Conservation (phyloP, 768 basidiomycete genomes). For the Lactifluus rugatus region DNA sequence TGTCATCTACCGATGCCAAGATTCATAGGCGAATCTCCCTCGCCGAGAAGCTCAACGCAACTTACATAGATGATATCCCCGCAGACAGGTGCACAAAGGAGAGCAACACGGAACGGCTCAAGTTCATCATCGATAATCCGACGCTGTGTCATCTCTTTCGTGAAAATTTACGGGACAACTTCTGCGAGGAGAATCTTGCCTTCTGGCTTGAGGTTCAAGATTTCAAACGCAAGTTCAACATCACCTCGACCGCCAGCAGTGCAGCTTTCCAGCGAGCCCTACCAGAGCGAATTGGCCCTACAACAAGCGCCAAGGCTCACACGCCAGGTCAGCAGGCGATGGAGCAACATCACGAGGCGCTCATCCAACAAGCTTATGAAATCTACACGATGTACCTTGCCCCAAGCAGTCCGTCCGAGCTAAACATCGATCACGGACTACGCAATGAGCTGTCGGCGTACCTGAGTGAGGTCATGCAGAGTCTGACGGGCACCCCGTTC, state of each 20-base stretch:
- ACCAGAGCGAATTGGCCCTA: constrained; percentile 32
- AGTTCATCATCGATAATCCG: constrained; percentile 89
- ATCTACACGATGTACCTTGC: constrained; percentile 95
- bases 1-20: constrained; percentile 44
- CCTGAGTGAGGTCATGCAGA: constrained; percentile 80
- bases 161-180: constrained; percentile 88
- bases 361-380: constrained; percentile 89
- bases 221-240: constrained; percentile 92
- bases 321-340: constrained; percentile 80
- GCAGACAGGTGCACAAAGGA: constrained; percentile 51
- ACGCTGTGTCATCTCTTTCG: constrained; percentile 83
- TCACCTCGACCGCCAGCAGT: constrained; percentile 64
- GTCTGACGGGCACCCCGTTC: constrained; percentile 63
- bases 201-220: constrained; percentile 98
- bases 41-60: constrained; percentile 59
- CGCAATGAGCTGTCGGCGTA: constrained; percentile 92
- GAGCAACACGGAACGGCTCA: constrained; percentile 85
- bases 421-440: constrained; percentile 96
- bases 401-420: constrained; percentile 87
- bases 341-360: constrained; percentile 93
- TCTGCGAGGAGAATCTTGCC: constrained; percentile 95
- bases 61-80: constrained; percentile 43
- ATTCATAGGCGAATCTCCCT: constrained; percentile 73
- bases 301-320: constrained; percentile 29
- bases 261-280: constrained; percentile 32